Evolutionary conservation across 2,329 filamentous ascomycete genomes (phyloP), one percentile per base, ranked within the genome.

Genomic region (Scytalidium lignicola): DNA sequence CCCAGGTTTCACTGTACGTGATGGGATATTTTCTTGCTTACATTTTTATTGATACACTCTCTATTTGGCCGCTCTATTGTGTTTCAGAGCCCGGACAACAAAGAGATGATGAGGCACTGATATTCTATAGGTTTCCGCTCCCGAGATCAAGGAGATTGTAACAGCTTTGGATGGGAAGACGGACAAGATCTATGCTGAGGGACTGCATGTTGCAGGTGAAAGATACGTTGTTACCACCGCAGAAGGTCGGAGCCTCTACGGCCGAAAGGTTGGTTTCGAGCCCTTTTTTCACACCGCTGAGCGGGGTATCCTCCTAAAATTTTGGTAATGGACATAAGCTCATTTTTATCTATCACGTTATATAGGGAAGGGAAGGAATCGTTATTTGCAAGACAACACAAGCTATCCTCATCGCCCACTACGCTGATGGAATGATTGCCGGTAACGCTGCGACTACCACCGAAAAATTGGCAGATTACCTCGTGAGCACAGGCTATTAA

Each of bases 361-460:
- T 12, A 48, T 55, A 88, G 85, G 90, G 88, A 61, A 88, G 85
- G 67, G 81, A 85, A 66, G 93, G 93, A 58, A 72, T 96, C 63
- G 77, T 86, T 65, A 81, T 93, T 62, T 84, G 85, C 71, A 95
- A 95, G 78, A 95, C 92, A 63, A 85, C 79, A 64, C 86, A 95
- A 73, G 89, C 90, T 60, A 84, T 97, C 68, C 81, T 99, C 66
- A 73, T 99, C 67, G 87, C 83, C 60, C 90, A 96, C 76, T 90
- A 97, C 78, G 78, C 76, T 58, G 89, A 95, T 68, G 68, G 69
- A 54, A 74, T 84, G 59, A 77, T 87, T 67, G 88, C 87, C 46
- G 84, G 88, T 66, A 85, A 86, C 68, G 84, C 89, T 55, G 84
- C 84, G 62, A 80, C 80, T 67, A 88, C 87, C 44, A 87, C 95